Percentiles rank a stretch among this genome's conserved stretches.
Conservation (phyloP, 73 alveolate genomes). For the Stentor coeruleus region DNA sequence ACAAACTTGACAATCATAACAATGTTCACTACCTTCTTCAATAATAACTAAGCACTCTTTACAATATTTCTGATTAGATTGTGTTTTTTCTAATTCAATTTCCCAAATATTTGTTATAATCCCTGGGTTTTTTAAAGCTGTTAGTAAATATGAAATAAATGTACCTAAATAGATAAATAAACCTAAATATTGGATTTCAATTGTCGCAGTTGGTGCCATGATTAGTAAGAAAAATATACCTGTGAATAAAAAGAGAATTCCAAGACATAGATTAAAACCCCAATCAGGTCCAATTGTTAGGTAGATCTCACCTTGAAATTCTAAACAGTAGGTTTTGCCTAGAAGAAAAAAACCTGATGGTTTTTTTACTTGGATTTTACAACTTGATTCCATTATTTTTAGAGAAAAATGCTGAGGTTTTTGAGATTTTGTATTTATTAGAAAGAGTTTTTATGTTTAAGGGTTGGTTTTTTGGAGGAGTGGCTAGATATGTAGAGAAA, state of each 20-base stretch:
- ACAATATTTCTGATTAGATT: not conserved
- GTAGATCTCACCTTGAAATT: not conserved
- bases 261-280: not conserved
- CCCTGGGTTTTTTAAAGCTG: not conserved
- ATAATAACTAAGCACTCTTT: not conserved
- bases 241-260: too few species aligned
- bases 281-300: not conserved
- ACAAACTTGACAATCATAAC: not conserved
- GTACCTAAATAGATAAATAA: too few species aligned
- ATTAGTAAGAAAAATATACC: not conserved
- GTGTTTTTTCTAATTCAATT: not conserved
- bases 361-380: too few species aligned
- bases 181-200: not conserved
- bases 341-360: too few species aligned
- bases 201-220: not conserved
- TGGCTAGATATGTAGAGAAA: too few species aligned
- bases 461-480: too few species aligned
- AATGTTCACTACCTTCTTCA: not conserved
- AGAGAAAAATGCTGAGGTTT: too few species aligned
- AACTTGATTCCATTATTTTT: too few species aligned
- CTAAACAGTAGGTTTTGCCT: not conserved
- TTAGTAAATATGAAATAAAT: not conserved
- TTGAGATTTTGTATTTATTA: too few species aligned
- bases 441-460: too few species aligned
- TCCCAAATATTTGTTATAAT: not conserved